phyloP scores from a whole-genome alignment of 306 rosid genomes.

The Alnus rubra region DNA sequence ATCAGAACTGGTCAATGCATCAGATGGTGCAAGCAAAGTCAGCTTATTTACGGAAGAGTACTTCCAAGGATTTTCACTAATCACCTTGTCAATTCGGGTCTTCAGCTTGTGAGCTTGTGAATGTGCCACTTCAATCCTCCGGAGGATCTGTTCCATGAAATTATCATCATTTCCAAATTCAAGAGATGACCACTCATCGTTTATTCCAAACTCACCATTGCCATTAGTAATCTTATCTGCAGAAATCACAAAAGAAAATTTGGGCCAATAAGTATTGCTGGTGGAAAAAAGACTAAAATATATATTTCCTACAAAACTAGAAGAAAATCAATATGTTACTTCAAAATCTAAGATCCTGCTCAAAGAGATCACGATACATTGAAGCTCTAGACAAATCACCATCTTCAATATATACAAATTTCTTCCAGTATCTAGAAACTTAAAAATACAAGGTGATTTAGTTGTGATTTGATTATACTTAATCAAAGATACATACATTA shows the following conservation, averaged over 20 bases:
- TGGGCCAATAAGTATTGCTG: not conserved
- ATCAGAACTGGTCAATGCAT: constrained; percentile 28
- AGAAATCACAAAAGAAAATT: constrained; percentile 12
- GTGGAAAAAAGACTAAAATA: not conserved
- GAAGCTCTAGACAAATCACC: not conserved
- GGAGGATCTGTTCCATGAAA: constrained; percentile 39
- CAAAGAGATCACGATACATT: not conserved
- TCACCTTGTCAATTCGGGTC: constrained; percentile 49
- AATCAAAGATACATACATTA: not conserved
- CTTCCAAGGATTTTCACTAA: constrained; percentile 45
- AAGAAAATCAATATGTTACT: not conserved
- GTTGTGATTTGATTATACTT: too few relatives aligned
- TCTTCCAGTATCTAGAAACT: not conserved
- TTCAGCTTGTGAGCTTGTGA: constrained; percentile 49
- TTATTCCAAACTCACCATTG: constrained; percentile 35
- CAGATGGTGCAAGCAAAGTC: constrained; percentile 32
- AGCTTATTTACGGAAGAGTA: constrained; percentile 37
- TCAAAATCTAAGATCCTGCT: not conserved
- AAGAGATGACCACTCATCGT: constrained; percentile 41
- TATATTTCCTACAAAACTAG: not conserved
- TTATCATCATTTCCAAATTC: constrained; percentile 42
- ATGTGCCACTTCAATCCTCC: constrained; percentile 50
- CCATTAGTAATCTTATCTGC: constrained; percentile 35
- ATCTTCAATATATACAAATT: not conserved
- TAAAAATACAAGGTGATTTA: not conserved